These are phyloP conservation scores for Nicotiana tabacum DNA, from an alignment of 257 asterid genomes.

Conservation along the genomic window DNA sequence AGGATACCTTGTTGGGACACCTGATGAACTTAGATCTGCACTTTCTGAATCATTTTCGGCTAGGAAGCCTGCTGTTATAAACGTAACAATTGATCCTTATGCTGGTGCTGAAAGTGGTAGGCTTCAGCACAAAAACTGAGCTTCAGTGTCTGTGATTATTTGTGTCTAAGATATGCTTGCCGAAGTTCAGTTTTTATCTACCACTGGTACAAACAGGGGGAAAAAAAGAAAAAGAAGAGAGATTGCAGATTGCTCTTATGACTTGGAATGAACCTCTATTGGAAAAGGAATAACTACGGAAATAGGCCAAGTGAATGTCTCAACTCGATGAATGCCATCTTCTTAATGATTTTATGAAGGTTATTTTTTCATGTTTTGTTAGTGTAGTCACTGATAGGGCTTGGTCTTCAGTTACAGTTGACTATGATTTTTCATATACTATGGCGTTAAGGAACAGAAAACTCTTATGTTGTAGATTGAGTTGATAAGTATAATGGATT, in stretches of 20 bases:
- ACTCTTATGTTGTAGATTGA: background rate
- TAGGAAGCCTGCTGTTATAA: constrained; percentile 70
- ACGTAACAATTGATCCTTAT: constrained; percentile 75
- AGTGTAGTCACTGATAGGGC: background rate
- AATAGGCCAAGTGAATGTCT: background rate
- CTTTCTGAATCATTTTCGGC: constrained; percentile 65
- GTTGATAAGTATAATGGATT: background rate
- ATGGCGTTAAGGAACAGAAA: background rate
- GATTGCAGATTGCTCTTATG: background rate
- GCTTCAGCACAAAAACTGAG: constrained; percentile 87
- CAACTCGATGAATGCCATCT: background rate
- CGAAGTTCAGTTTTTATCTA: background rate
- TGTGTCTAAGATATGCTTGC: background rate
- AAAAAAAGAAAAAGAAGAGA: background rate
- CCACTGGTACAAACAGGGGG: background rate
- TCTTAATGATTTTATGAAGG: background rate
- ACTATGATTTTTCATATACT: background rate
- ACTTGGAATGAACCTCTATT: background rate
- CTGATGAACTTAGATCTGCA: constrained; percentile 73
- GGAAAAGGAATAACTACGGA: background rate
- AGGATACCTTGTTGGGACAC: constrained; percentile 75
- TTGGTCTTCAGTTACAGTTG: background rate
- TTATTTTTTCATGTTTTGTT: background rate
- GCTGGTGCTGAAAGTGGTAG: constrained; percentile 95
- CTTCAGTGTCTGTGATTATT: constrained; percentile 1